Conservation (phyloP, 2,329 filamentous ascomycete species). For the Trichoderma guizhouense region DNA sequence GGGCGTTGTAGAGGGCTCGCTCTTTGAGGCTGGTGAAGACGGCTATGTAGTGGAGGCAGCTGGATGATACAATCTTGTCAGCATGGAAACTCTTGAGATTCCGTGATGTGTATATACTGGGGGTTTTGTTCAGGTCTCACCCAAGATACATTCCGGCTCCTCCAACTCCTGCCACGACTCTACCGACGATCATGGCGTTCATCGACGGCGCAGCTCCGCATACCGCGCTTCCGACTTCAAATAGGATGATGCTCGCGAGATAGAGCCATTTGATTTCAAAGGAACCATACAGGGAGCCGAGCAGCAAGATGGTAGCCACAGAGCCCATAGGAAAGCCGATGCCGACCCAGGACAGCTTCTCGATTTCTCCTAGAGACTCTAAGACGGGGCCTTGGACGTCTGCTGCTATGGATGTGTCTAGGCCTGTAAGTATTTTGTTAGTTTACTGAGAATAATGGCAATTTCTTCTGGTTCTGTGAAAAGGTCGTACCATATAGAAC, state of each 20-base stretch:
- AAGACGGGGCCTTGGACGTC: constrained; percentile 23
- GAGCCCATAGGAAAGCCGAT: constrained; percentile 18
- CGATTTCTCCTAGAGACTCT: constrained; percentile 17
- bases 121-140: no score
- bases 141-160: constrained; percentile 36
- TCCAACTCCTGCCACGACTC: constrained; percentile 40
- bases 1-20: background rate
- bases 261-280: constrained; percentile 33
- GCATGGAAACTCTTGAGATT: background rate
- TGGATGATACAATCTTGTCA: background rate
- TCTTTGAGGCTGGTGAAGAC: background rate
- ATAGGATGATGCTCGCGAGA: constrained; percentile 19
- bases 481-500: background rate
- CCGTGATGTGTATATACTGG: no score
- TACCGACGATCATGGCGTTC: constrained; percentile 43
- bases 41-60: background rate
- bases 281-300: background rate
- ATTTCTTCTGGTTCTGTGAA: background rate
- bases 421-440: background rate
- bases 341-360: constrained; percentile 22
- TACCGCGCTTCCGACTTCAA: constrained; percentile 29
- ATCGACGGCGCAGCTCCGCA: constrained; percentile 42
- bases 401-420: constrained; percentile 13
- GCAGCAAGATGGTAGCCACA: background rate
- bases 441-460: background rate